Conservation (phyloP, 2,329 filamentous ascomycete genomes). For the Pseudocercospora crystallina region DNA sequence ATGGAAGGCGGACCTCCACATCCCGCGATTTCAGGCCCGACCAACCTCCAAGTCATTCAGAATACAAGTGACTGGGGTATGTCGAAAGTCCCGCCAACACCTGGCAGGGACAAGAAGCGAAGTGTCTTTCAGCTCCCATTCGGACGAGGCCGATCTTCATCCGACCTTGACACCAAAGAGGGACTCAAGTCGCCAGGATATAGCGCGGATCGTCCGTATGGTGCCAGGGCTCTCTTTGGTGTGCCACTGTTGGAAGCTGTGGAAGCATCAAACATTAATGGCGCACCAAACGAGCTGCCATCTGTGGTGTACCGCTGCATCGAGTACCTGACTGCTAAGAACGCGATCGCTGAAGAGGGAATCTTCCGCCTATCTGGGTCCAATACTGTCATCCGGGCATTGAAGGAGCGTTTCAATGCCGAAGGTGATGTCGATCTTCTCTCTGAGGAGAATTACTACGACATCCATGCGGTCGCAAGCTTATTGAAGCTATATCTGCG, state of each 20-base stretch:
- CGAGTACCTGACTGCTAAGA: slow-evolving; percentile 82
- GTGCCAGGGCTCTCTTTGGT: slow-evolving; percentile 67
- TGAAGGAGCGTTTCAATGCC: slow-evolving; percentile 88
- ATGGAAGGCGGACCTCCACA: slow-evolving; percentile 32
- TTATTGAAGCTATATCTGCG: slow-evolving; percentile 91
- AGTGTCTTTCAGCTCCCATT: slow-evolving; percentile 57
- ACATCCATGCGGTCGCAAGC: slow-evolving; percentile 93
- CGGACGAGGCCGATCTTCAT: slow-evolving; percentile 68
- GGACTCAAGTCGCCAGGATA: slow-evolving; percentile 21
- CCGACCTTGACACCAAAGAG: slow-evolving; percentile 52
- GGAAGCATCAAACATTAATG: slow-evolving; percentile 70
- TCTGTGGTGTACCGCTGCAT: slow-evolving; percentile 95
- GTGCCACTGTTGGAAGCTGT: slow-evolving; percentile 83
- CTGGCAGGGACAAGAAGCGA: slow-evolving; percentile 73
- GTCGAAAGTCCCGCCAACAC: slow-evolving; percentile 54
- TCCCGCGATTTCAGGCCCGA: slow-evolving; percentile 73
- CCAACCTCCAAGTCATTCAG: slow-evolving; percentile 79
- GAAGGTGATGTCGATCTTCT: slow-evolving; percentile 90
- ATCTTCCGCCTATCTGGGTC: slow-evolving; percentile 98
- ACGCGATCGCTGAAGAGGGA: slow-evolving; percentile 82
- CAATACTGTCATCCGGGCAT: slow-evolving; percentile 85
- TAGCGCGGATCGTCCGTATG: slow-evolving; percentile 26
- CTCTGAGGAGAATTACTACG: slow-evolving; percentile 77
- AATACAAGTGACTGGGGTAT: slow-evolving; percentile 85
- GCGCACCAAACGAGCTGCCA: slow-evolving; percentile 74